Conservation (phyloP, 257 asterid genomes). For the Nicotiana tabacum region DNA sequence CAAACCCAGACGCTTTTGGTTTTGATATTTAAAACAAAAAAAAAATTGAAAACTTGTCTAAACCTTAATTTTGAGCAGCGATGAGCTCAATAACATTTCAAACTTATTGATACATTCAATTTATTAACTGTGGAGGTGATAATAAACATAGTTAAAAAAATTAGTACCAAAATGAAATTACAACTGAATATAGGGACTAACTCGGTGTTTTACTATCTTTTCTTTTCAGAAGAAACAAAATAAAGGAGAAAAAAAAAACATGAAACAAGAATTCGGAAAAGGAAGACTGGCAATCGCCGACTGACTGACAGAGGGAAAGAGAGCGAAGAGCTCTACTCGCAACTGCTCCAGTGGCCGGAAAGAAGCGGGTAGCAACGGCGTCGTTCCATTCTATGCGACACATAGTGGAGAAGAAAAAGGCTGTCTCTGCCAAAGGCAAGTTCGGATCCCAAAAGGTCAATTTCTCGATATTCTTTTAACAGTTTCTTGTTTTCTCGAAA, state of each 20-base stretch:
- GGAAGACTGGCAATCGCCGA: background rate
- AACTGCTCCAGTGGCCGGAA: background rate
- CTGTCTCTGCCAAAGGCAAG: background rate
- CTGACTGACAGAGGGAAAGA: background rate
- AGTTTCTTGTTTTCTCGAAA: background rate
- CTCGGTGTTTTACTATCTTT: background rate
- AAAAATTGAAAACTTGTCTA: too few species aligned
- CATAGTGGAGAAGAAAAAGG: background rate
- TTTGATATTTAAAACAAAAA: background rate
- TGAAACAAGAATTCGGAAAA: background rate
- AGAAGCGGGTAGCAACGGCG: background rate
- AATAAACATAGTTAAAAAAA: background rate
- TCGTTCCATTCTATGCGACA: background rate
- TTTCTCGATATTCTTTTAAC: background rate
- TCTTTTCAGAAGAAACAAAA: background rate
- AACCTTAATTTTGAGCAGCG: too few species aligned
- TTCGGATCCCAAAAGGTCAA: background rate
- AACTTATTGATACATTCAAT: background rate
- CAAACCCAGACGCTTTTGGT: background rate
- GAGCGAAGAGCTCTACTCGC: background rate
- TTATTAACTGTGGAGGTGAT: background rate
- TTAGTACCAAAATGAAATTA: background rate
- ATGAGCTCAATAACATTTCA: background rate
- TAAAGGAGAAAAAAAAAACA: background rate
- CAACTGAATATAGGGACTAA: background rate